Percentiles rank a stretch among this genome's conserved stretches.
Evolutionary conservation across 768 basidiomycete species (phyloP).

Genomic region (Hypsizygus marmoreus): DNA sequence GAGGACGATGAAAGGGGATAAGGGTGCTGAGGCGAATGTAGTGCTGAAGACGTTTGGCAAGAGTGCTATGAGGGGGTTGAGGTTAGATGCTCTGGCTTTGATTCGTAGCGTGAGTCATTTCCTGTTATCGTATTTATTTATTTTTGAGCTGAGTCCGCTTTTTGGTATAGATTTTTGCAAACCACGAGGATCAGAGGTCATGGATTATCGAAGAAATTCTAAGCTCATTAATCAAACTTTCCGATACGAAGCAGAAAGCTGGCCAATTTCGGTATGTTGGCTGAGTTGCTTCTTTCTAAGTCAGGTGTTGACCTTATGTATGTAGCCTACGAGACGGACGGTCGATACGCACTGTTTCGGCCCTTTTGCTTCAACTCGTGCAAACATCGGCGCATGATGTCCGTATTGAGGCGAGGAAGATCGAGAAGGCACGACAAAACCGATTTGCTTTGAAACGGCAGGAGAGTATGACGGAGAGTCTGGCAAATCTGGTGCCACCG

Average conservation of each 20-base stretch:
- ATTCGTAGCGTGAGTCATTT: conserved; percentile 73
- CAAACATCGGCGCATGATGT: conserved; percentile 93
- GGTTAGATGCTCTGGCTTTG: conserved; percentile 79
- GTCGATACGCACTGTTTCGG: conserved; percentile 92
- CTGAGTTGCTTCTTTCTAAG: neutral
- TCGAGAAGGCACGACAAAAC: conserved; percentile 65
- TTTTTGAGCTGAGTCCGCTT: neutral
- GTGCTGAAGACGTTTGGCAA: conserved; percentile 71
- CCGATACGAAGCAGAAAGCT: conserved; percentile 86
- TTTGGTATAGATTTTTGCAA: conserved; percentile 76
- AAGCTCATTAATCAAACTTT: conserved; percentile 84
- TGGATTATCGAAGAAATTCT: conserved; percentile 99
- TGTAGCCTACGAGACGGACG: conserved; percentile 86
- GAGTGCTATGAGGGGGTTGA: conserved; percentile 78
- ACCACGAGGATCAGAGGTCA: conserved; percentile 85
- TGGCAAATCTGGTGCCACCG: conserved; percentile 26
- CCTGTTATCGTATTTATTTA: neutral
- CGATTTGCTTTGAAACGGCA: conserved; percentile 61
- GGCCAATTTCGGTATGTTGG: conserved; percentile 79
- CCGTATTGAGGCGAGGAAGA: conserved; percentile 62
- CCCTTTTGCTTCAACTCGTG: conserved; percentile 91
- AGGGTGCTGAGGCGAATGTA: conserved; percentile 61
- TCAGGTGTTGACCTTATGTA: conserved; percentile 1
- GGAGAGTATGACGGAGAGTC: conserved; percentile 58
- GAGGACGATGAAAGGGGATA: conserved; percentile 51